Base-by-base conservation (phyloP, 306 rosid species). In the Cucumis hystrix region DNA sequence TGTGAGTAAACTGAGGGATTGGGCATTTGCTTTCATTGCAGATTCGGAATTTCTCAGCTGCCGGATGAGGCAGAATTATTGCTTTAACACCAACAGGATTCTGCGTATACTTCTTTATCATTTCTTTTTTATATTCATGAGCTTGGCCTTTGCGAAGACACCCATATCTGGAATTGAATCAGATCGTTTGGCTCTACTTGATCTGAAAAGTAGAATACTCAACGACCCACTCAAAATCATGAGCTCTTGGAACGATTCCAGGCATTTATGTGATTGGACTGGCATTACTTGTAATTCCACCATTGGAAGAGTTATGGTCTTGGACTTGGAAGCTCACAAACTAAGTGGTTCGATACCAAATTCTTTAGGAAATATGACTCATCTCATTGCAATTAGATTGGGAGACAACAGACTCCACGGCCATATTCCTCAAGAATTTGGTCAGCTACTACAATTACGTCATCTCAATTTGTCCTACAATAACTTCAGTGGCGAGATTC, bases 211-310 rank as follows among this genome's bases (percentile, higher is more conserved):
- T 15, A 64, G 65, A 23, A 59, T 86, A 33, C 49, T 21, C 3
- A 56, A 80, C 37, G 84, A 65, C 20, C 87, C 87, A 30, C 72
- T 69, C 23, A 9, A 67, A 14, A 60, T 77, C 18, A 76, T 78
- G 82, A 86, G 79, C 72, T 74, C 82, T 20, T 86, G 89, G 89
- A 84, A 86, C 57, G 78, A 69, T 15, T 86, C 89, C 17, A 40
- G 14, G 9, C 23, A 75, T 41, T 71, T 84, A 30, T 86, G 87
- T 55, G 37, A 52, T 2, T 84, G 87, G 87, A n/a, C 51, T 6
- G 87, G 87, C 23, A 54, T 82, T 7, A 80, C 83, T 16, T 86
- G 89, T 80, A 58, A 20, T 77, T 10, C 18, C 20, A 59, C 75
- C 41, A 56, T 5, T 25, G 30, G 68, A 63, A 63, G 80, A 66